A percentile compares a stretch with the other conserved stretches of the same genome.
Conservation (phyloP, 768 basidiomycete species). For the Boletus speciosus region DNA sequence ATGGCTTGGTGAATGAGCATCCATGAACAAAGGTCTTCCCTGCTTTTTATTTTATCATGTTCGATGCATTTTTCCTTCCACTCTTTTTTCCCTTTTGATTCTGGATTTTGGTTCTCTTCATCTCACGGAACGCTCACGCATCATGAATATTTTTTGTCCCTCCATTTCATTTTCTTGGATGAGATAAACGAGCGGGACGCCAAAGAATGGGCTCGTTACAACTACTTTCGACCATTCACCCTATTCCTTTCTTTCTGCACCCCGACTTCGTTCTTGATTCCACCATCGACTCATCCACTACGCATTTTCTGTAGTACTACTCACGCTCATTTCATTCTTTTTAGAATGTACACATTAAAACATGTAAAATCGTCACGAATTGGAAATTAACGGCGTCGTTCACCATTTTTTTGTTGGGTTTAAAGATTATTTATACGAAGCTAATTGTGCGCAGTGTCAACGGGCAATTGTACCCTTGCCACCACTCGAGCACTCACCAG, state of each 20-base stretch:
- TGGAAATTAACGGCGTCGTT: not conserved
- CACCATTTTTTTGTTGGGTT: not conserved
- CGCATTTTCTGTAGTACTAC: slow-evolving; percentile 25
- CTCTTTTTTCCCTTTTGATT: not conserved
- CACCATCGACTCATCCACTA: slow-evolving; percentile 8
- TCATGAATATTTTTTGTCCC: not conserved
- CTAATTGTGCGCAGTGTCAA: too few relatives aligned
- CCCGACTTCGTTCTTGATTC: not conserved
- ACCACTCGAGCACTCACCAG: too few relatives aligned
- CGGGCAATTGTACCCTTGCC: too few relatives aligned
- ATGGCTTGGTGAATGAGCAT: slow-evolving; percentile 40
- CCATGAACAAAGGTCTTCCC: not conserved
- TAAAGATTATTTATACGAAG: too few relatives aligned
- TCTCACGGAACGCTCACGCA: not conserved
- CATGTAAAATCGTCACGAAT: not conserved
- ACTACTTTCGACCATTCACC: slow-evolving; percentile 19
- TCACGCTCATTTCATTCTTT: slow-evolving; percentile 18
- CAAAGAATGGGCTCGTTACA: not conserved
- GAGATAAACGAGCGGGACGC: not conserved
- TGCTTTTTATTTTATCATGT: not conserved
- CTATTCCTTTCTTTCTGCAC: not conserved
- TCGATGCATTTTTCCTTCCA: not conserved
- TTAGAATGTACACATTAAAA: slow-evolving; percentile 1
- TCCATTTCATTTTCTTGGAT: slow-evolving; percentile 1
- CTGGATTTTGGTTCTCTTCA: not conserved